These are phyloP conservation scores for Candida anglica DNA, from an alignment of 805 yeast species.

Conservation along the genomic window DNA sequence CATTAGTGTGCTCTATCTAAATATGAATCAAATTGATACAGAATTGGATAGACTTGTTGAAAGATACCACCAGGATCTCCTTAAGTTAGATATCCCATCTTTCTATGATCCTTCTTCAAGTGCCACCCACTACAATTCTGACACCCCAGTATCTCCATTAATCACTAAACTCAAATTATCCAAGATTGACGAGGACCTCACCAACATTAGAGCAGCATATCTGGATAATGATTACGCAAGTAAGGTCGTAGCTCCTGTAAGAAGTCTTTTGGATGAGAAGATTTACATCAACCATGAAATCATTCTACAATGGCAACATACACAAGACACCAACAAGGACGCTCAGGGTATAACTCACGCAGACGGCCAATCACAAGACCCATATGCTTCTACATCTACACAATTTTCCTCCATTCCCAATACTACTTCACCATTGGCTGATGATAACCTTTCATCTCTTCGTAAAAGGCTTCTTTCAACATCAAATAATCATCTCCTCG, in stretches of 20 bases:
- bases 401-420: neutral
- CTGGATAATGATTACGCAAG: neutral
- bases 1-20: too few species aligned
- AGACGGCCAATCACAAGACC: too few species aligned
- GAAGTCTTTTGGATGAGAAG: slow-evolving; percentile 16
- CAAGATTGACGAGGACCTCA: slow-evolving; percentile 13
- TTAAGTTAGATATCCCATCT: slow-evolving; percentile 11
- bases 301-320: neutral
- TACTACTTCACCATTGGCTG: slow-evolving; percentile 5
- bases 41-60: slow-evolving; percentile 13
- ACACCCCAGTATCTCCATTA: slow-evolving; percentile 15
- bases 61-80: slow-evolving; percentile 14
- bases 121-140: slow-evolving; percentile 3
- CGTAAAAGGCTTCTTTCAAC: slow-evolving; percentile 18
- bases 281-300: slow-evolving; percentile 13
- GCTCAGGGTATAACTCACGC: too few species aligned
- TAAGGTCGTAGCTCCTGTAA: neutral
- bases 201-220: slow-evolving; percentile 1
- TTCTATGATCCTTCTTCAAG: too few species aligned
- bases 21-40: too few species aligned
- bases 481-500: slow-evolving; percentile 6
- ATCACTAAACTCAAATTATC: slow-evolving; percentile 15
- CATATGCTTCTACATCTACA: too few species aligned
- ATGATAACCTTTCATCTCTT: slow-evolving; percentile 17
- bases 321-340: neutral